Evolutionary conservation across 192 early-diverging fungal species (phyloP).

Genomic region (Geosiphon pyriformis): DNA sequence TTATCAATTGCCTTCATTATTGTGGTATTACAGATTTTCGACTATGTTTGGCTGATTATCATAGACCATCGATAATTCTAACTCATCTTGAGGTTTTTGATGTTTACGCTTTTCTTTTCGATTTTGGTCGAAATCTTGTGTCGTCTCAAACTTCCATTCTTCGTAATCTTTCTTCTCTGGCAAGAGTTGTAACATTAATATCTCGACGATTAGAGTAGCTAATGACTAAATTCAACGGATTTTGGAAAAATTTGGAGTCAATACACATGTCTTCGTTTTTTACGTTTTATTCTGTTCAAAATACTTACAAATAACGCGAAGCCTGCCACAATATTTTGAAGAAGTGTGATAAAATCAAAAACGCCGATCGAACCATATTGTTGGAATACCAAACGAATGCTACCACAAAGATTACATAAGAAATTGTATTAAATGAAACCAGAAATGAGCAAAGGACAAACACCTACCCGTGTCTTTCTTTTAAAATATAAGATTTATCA

Average conservation of each 20-base stretch:
- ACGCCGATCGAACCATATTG: conserved; percentile 35
- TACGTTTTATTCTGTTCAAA: too few relatives aligned
- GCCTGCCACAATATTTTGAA: conserved; percentile 37
- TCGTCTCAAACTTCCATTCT: conserved; percentile 27
- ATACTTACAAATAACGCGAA: conserved; percentile 32
- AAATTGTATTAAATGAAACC: background rate
- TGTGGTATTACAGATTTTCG: too few relatives aligned
- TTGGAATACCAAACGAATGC: conserved; percentile 37
- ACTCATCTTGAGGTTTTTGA: too few relatives aligned
- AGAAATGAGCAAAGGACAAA: too few relatives aligned
- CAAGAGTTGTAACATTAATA: conserved; percentile 33
- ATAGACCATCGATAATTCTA: too few relatives aligned
- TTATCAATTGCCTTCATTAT: too few relatives aligned
- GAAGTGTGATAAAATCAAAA: conserved; percentile 32
- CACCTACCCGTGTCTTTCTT: conserved; percentile 39
- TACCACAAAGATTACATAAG: conserved; percentile 8
- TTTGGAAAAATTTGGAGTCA: too few relatives aligned
- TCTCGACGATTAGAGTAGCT: conserved; percentile 33
- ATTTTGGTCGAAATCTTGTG: conserved; percentile 9
- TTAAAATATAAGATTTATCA: conserved; percentile 23
- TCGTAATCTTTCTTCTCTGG: conserved; percentile 31
- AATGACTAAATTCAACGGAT: background rate
- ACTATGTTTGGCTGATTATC: too few relatives aligned
- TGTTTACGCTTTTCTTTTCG: too few relatives aligned
- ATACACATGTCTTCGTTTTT: too few relatives aligned